Evolutionary conservation across 2,329 filamentous ascomycete species (phyloP).

Genomic region (Penicillium sp.): DNA sequence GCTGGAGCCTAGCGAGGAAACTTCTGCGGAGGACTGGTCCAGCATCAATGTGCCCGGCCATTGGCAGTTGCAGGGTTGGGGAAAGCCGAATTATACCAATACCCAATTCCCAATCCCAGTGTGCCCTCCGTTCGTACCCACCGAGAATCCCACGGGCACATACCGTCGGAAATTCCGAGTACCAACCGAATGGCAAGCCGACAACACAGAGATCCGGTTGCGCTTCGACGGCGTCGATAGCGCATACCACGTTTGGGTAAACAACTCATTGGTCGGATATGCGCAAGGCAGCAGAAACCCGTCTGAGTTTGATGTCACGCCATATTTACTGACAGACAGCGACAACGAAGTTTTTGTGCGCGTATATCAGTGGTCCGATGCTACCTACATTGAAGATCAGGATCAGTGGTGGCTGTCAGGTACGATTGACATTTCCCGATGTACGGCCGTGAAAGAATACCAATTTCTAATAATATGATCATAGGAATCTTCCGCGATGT

Average conservation of each 20-base stretch:
- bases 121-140: conserved; percentile 60
- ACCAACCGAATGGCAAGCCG: conserved; percentile 33
- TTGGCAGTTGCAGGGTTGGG: conserved; percentile 69
- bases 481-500: conserved; percentile 67
- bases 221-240: conserved; percentile 71
- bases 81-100: conserved; percentile 67
- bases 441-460: neutral
- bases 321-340: conserved; percentile 41
- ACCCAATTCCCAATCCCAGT: conserved; percentile 64
- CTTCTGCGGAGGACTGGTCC: conserved; percentile 3
- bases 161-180: conserved; percentile 58
- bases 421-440: conserved; percentile 29
- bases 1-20: conserved; percentile 18
- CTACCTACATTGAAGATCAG: conserved; percentile 66
- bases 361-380: conserved; percentile 69
- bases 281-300: conserved; percentile 67
- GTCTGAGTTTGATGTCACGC: conserved; percentile 66
- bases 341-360: conserved; percentile 60
- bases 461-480: conserved; percentile 51
- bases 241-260: conserved; percentile 69
- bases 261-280: conserved; percentile 64
- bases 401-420: conserved; percentile 68
- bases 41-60: conserved; percentile 61
- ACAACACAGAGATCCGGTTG: conserved; percentile 53
- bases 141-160: conserved; percentile 62